Conservation (phyloP, 257 asterid species). For the Jacaranda copaia region DNA sequence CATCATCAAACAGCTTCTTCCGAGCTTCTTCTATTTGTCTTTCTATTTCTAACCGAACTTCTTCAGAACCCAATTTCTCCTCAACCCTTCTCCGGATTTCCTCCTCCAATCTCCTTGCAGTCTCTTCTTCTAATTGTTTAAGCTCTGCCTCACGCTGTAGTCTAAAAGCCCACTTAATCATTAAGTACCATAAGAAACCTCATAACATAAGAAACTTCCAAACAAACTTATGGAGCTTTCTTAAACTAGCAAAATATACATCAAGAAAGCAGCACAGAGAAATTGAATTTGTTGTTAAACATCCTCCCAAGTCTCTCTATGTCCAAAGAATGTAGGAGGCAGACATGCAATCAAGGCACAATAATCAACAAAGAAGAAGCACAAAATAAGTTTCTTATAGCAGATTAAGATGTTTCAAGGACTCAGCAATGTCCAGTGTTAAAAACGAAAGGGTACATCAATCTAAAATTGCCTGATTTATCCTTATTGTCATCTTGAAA, state of each 20-base stretch:
- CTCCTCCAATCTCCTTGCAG: slow-evolving; percentile 86
- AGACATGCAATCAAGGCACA: background rate
- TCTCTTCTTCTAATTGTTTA: slow-evolving; percentile 87
- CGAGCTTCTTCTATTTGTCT: slow-evolving; percentile 70
- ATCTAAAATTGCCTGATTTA: slow-evolving; percentile 7
- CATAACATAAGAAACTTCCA: slow-evolving; percentile 13
- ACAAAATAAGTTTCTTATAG: slow-evolving; percentile 1
- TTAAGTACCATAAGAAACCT: slow-evolving; percentile 30
- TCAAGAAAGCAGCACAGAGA: background rate
- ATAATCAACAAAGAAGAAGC: background rate
- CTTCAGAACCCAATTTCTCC: slow-evolving; percentile 77
- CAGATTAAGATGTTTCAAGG: background rate
- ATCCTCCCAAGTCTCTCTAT: background rate
- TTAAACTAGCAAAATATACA: slow-evolving; percentile 16
- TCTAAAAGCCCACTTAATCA: slow-evolving; percentile 48
- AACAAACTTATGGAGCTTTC: slow-evolving; percentile 23
- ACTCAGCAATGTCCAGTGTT: background rate
- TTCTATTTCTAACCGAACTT: slow-evolving; percentile 70
- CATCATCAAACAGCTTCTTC: slow-evolving; percentile 73
- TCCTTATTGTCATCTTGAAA: background rate
- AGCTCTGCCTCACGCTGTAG: slow-evolving; percentile 84
- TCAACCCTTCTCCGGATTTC: slow-evolving; percentile 84
- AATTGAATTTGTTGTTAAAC: background rate
- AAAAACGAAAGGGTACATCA: background rate
- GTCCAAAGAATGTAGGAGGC: background rate